Conservation (phyloP, 2,329 filamentous ascomycete genomes). For the Aspergillus sp. region DNA sequence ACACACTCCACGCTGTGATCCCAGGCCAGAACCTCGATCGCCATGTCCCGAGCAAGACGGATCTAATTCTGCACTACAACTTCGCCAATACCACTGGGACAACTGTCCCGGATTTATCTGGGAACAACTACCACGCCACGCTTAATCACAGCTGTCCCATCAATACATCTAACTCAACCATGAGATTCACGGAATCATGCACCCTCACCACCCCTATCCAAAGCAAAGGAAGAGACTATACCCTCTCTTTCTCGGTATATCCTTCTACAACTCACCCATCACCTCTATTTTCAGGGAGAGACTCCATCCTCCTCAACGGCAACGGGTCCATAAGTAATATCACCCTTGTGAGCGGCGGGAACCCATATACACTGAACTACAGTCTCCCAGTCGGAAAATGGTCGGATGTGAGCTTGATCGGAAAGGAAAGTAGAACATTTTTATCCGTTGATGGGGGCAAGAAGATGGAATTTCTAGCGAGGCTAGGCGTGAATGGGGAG, state of each 20-base stretch:
- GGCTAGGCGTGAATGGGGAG: not conserved
- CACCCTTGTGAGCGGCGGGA: conserved; percentile 42
- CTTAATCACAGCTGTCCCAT: not conserved
- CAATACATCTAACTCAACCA: conserved; percentile 22
- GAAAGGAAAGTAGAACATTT: not conserved
- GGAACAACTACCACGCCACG: not conserved
- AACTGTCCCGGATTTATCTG: not conserved
- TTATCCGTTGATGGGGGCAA: not conserved
- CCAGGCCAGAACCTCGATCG: conserved; percentile 48
- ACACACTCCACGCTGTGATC: conserved; percentile 41
- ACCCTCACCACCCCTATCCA: conserved; percentile 50
- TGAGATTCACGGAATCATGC: conserved; percentile 44
- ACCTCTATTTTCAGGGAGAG: conserved; percentile 46
- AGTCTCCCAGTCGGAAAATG: conserved; percentile 42
- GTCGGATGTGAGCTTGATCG: conserved; percentile 20
- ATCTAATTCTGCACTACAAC: conserved; percentile 1
- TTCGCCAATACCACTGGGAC: not conserved
- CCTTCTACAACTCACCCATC: conserved; percentile 38
- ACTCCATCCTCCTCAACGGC: conserved; percentile 44
- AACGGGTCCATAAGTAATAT: conserved; percentile 39
- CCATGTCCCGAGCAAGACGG: not conserved
- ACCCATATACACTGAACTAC: conserved; percentile 45
- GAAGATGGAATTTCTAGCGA: not conserved
- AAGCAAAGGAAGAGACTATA: conserved; percentile 59
- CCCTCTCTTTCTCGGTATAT: conserved; percentile 51